phyloP scores from a whole-genome alignment of 306 rosid genomes.

The Bauhinia variegata region DNA sequence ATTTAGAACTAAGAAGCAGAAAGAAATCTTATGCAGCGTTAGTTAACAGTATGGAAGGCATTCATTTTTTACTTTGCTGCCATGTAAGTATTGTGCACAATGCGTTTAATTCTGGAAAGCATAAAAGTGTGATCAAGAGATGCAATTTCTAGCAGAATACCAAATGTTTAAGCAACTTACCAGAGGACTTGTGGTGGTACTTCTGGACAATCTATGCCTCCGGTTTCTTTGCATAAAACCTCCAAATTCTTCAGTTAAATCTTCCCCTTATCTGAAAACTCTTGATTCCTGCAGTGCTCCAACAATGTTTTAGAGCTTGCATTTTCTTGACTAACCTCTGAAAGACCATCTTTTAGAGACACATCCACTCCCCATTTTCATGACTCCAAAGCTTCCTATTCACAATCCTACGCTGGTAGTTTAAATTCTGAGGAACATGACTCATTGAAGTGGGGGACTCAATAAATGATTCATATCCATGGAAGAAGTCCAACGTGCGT shows the following conservation, averaged over 20 bases:
- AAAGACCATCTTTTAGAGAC: constrained; percentile 82
- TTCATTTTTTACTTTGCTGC: background rate
- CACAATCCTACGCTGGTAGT: constrained; percentile 52
- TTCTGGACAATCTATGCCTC: constrained; percentile 53
- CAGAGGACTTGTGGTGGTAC: constrained; percentile 72
- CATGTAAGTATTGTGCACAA: background rate
- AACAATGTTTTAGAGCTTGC: constrained; percentile 41
- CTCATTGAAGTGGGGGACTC: constrained; percentile 63
- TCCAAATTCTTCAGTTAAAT: constrained; percentile 51
- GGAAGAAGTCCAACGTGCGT: constrained; percentile 60
- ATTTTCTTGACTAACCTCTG: constrained; percentile 44
- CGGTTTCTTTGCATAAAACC: constrained; percentile 59
- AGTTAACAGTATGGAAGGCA: background rate
- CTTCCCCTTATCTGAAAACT: constrained; percentile 37
- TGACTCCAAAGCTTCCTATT: constrained; percentile 77
- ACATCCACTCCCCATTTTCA: constrained; percentile 76
- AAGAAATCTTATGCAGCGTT: background rate
- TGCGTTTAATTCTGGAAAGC: background rate
- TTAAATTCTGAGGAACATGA: constrained; percentile 42
- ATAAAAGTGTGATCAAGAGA: background rate
- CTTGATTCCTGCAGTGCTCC: constrained; percentile 35
- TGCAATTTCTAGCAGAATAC: background rate
- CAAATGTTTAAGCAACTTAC: constrained; percentile 50
- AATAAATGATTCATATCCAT: constrained; percentile 60
- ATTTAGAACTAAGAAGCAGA: background rate